Percentiles rank a stretch among this genome's conserved stretches.
Conservation (phyloP, 768 basidiomycete species). For the Boletus eberwhitei region DNA sequence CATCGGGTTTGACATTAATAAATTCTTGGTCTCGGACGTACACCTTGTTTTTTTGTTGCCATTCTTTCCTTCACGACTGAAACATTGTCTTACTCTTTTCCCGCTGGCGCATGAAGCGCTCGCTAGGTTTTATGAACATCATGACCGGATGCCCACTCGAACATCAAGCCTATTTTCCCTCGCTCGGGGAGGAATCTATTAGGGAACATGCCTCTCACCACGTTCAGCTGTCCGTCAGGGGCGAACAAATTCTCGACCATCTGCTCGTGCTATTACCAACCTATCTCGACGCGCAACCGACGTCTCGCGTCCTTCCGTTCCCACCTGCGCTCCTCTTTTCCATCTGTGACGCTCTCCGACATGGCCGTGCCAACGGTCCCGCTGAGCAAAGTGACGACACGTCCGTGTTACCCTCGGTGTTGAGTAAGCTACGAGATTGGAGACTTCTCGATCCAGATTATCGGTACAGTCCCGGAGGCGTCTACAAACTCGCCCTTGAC, state of each 20-base stretch:
- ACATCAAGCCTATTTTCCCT: background rate
- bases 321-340: conserved; percentile 21
- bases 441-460: conserved; percentile 18
- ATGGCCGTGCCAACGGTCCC: background rate
- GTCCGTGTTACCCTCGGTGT: conserved; percentile 20
- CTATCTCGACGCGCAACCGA: conserved; percentile 3
- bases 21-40: background rate
- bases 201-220: background rate
- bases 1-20: conserved; percentile 10
- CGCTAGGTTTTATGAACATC: conserved; percentile 18
- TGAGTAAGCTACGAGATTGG: conserved; percentile 24
- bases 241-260: conserved; percentile 8
- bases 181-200: background rate
- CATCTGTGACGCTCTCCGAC: conserved; percentile 19
- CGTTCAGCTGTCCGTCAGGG: conserved; percentile 7
- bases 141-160: conserved; percentile 17
- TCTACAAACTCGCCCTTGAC: conserved; percentile 20
- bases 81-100: conserved; percentile 2
- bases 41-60: background rate
- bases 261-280: conserved; percentile 16
- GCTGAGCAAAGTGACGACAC: background rate
- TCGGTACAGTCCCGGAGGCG: conserved; percentile 11
- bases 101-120: conserved; percentile 7
- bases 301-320: background rate
- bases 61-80: conserved; percentile 2